Evolutionary conservation across 352 stramenopile species (phyloP), one percentile per base, ranked within the genome.

Genomic region (Thalassiosira allenii): DNA sequence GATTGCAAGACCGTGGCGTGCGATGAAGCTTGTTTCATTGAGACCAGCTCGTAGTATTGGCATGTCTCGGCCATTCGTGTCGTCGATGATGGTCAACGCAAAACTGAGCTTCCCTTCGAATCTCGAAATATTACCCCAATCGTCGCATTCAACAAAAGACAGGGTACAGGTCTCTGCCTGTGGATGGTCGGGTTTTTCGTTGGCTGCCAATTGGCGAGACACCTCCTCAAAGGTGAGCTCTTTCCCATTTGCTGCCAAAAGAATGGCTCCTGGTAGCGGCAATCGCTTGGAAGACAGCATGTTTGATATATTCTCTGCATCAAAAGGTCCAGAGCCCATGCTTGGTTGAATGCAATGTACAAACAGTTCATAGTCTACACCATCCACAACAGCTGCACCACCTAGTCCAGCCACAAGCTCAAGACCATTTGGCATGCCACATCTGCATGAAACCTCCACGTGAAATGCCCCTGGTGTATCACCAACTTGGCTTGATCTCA

Each of bases 41-140:
- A 90, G 33, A 40, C 75, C 75, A 34, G 43, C 82, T 67, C 84
- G 63, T 17, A 92, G 61, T 1, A 92, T 33, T 8, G 87, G 87
- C 87, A 92, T 92, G 51, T 92, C 82, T 72, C 84, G 78, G 33
- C 87, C 87, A 63, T 85, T 79, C 3, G 88, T 80, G 59, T 92
- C 87, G 62, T 92, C 84, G 32, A 92, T 89, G 12, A 92, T 79
- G 20, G 87, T 89, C 1, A 92, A 29, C 4, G 33, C 34, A 22
- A 80, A 58, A 43, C 61, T 66, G 20, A 80, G 32, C 34, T 66
- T 74, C 12, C 25, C 62, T 11, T 88, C 81, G 53, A 89, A 58
- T 1, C 59, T 73, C 25, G 89, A 83, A 0, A 90, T 61, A 3
- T 76, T 70, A 3, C 75, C 75, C 81, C 70, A 90, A 43, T 81